A percentile compares a stretch with the other conserved stretches of the same genome.
phyloP scores from a whole-genome alignment of 805 yeast species.

The Myxozyma nipponensis region DNA sequence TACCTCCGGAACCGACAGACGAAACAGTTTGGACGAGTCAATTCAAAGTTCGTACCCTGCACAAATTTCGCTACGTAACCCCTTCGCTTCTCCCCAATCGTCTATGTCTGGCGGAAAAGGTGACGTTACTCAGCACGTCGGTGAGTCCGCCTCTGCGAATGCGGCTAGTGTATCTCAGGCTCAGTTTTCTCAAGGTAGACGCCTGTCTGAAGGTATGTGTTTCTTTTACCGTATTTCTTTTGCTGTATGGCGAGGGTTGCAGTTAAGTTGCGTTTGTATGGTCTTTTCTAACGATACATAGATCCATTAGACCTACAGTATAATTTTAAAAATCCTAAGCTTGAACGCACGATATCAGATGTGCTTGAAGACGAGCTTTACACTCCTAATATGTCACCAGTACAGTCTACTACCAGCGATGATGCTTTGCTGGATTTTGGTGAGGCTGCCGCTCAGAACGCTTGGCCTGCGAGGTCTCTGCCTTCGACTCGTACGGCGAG shows the following conservation, averaged over 20 bases:
- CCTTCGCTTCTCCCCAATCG: background rate
- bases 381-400: conserved; percentile 28
- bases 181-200: conserved; percentile 17
- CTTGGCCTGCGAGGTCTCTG: conserved; percentile 15
- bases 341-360: conserved; percentile 53
- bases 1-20: too few relatives aligned
- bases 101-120: too few relatives aligned
- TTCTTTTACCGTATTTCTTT: background rate
- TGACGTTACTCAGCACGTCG: too few relatives aligned
- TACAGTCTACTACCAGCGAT: conserved; percentile 21
- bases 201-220: conserved; percentile 24
- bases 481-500: conserved; percentile 26
- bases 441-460: conserved; percentile 7
- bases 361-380: conserved; percentile 60
- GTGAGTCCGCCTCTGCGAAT: too few relatives aligned
- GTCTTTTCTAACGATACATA: too few relatives aligned
- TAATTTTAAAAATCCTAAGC: conserved; percentile 41
- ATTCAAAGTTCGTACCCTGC: background rate
- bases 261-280: background rate
- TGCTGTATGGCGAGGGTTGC: background rate
- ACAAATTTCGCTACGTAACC: background rate
- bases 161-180: background rate
- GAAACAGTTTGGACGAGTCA: background rate
- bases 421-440: conserved; percentile 20
- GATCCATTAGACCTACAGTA: conserved; percentile 1